Evolutionary conservation across 2,329 filamentous ascomycete species (phyloP), one percentile per base, ranked within the genome.

Genomic region (Acephala macrosclerotiorum): DNA sequence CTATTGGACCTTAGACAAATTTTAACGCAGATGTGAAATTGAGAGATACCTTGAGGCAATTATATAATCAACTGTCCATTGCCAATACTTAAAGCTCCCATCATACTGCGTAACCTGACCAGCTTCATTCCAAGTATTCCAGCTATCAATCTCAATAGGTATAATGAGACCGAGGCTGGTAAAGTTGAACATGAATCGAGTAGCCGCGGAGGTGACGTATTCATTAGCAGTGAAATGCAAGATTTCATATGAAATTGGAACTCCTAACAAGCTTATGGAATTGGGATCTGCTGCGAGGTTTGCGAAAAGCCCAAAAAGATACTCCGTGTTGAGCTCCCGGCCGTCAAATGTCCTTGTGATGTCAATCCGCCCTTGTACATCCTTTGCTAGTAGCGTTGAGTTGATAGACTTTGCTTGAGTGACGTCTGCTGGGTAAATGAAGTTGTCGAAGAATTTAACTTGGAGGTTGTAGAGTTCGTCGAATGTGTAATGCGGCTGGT

Each of bases 181-280:
- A 36, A 65, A 61, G 47, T 65, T 65, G 40, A 65, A 65, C 38
- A 65, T 65, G n/a, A 65, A 47, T 56, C 40, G 36, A 45, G 63
- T 65, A 49, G 51, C 12, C 45, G 51, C 47, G 6, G 49, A 65
- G 20, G 58, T 65, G 26, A 61, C 33, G 26, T 65, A 65, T 47
- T 61, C 22, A 58, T 65, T 65, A 47, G 25, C 38, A 47, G 36
- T 42, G 25, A 65, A 65, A 56, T 65, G 25, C n/a, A 61, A 40
- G n/a, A 65, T 65, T 56, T 65, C 35, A 58, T 65, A 65, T 35
- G 33, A 61, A 40, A 65, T 60, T 16, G 58, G 63, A 40, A 65
- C 45, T 56, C 63, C 58, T 38, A 61, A 60, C 35, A 65, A 65
- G 57, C 40, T 60, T 25, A 64, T 51, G 33, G 62, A 60, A 22